Evolutionary conservation across 2,329 filamentous ascomycete genomes (phyloP).

Genomic region (Bimuria novae-zelandiae): DNA sequence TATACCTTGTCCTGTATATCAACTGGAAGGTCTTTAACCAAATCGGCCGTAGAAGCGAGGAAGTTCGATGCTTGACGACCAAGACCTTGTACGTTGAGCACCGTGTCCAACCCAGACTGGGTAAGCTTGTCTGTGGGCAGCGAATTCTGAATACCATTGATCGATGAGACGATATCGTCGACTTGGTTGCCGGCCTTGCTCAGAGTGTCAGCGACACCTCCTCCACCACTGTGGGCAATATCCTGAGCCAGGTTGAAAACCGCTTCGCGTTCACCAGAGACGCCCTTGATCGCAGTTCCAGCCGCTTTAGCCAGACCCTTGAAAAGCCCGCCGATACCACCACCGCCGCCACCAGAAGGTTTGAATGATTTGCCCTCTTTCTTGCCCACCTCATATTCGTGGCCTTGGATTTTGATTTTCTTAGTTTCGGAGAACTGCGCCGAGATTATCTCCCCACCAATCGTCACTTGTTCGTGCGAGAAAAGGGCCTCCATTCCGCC

Average conservation of each 20-base stretch:
- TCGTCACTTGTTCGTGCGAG: constrained; percentile 9
- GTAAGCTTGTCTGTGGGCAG: constrained; percentile 11
- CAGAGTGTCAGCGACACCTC: constrained; percentile 8
- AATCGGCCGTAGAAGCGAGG: constrained; percentile 15
- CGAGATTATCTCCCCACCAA: constrained; percentile 13
- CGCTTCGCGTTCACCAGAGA: constrained; percentile 5
- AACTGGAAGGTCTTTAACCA: constrained; percentile 9
- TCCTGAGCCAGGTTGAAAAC: constrained; percentile 11
- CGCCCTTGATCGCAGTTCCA: constrained; percentile 6
- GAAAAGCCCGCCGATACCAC: constrained; percentile 10
- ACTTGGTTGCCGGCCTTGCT: constrained; percentile 8
- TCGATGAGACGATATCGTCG: constrained; percentile 9
- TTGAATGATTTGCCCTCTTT: not conserved
- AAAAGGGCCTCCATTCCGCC: constrained; percentile 15
- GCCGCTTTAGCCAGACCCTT: constrained; percentile 5
- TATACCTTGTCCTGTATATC: constrained; percentile 13
- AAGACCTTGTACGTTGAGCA: constrained; percentile 12
- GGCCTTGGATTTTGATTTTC: constrained; percentile 11
- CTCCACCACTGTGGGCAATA: not conserved
- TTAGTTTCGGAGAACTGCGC: constrained; percentile 1
- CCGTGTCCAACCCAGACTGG: constrained; percentile 3
- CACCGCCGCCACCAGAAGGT: not conserved
- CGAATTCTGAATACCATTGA: constrained; percentile 24
- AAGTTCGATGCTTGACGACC: constrained; percentile 16
- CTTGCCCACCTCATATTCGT: constrained; percentile 1